Percentiles rank a stretch among this genome's conserved stretches.
Evolutionary conservation across 768 basidiomycete species (phyloP).

Genomic region (Amanita phalloides): DNA sequence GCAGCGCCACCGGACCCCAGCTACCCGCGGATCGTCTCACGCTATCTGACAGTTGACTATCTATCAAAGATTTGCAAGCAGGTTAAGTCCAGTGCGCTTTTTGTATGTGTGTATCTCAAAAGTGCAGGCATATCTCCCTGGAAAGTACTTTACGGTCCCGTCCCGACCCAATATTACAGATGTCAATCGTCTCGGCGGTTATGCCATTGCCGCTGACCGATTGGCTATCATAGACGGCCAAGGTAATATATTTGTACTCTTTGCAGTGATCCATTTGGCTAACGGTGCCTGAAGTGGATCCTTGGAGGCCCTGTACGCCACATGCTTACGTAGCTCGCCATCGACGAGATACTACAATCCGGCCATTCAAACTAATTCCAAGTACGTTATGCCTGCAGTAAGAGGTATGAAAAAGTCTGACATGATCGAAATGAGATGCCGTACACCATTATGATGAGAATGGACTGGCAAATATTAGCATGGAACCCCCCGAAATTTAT

Average conservation of each 20-base stretch:
- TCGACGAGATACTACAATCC: slow-evolving; percentile 58
- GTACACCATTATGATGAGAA: slow-evolving; percentile 76
- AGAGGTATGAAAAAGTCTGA: background rate
- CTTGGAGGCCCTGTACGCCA: slow-evolving; percentile 83
- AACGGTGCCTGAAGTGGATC: slow-evolving; percentile 49
- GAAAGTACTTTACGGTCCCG: slow-evolving; percentile 66
- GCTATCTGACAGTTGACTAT: slow-evolving; percentile 40
- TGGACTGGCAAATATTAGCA: slow-evolving; percentile 45
- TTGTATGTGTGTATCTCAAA: background rate
- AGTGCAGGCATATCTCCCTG: slow-evolving; percentile 65
- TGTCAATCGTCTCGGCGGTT: slow-evolving; percentile 80
- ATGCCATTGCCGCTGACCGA: slow-evolving; percentile 66
- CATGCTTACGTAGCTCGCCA: slow-evolving; percentile 64
- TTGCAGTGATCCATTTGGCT: background rate
- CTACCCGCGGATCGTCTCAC: slow-evolving; percentile 71
- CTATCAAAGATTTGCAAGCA: slow-evolving; percentile 28
- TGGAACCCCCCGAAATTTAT: slow-evolving; percentile 71
- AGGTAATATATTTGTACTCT: slow-evolving; percentile 27
- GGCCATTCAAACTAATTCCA: slow-evolving; percentile 83
- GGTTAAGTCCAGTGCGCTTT: slow-evolving; percentile 6
- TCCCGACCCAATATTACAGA: slow-evolving; percentile 64
- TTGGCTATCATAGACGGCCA: slow-evolving; percentile 86
- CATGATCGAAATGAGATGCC: slow-evolving; percentile 30
- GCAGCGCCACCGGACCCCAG: slow-evolving; percentile 64
- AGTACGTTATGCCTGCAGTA: slow-evolving; percentile 31